Base-by-base conservation (phyloP, 192 early-diverging fungal genomes). In the Martensiomyces pterosporus region DNA sequence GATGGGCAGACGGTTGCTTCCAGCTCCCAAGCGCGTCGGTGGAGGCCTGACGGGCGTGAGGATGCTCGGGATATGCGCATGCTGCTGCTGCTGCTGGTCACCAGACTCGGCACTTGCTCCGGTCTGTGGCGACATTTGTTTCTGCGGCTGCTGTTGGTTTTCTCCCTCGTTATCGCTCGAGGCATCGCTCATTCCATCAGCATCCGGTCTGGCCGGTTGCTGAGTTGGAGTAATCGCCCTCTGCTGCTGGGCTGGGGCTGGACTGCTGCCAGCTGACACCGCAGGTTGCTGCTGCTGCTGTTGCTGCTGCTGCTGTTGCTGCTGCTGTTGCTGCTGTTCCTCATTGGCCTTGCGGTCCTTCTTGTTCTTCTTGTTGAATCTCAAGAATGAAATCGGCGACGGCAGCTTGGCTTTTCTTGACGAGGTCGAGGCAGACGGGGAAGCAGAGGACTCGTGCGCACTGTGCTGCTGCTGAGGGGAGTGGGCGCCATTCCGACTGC, bases 1-100 rank as follows among this genome's bases (percentile, higher is more conserved):
- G 14, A 89, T 82, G 0, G 87, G 87, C 40, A 85, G 51, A 2
- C 85, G 78, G 15, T 80, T 67, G 38, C 17, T 53, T 9, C 44
- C 49, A 2, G 40, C 38, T 1, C 42, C 51, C 8, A 41, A 18
- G 4, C 43, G 36, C 48, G 53, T 69, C 49, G 63, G 81, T 50
- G 69, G 69, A 21, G 71, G 71, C 35, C 71, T 46, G 6, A 57
- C 51, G 13, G 63, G 71, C 34, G 69, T 65, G 14, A 73, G 64
- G 33, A 73, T 84, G 67, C 61, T 84, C 48, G 66, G 79, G 50
- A 64, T 74, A 65, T 35, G 56, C 67, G 17, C 55, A 44, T 33
- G 50, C 39, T 18, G 25, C 8, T 23, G 16, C 10, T 47, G 56
- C 25, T 29, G 60, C 46, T 33, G 45, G 46, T 26, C 39, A 24